Percentiles rank a stretch among this genome's conserved stretches.
Conservation (phyloP, 2,329 filamentous ascomycete genomes). For the Monosporascus sp. region DNA sequence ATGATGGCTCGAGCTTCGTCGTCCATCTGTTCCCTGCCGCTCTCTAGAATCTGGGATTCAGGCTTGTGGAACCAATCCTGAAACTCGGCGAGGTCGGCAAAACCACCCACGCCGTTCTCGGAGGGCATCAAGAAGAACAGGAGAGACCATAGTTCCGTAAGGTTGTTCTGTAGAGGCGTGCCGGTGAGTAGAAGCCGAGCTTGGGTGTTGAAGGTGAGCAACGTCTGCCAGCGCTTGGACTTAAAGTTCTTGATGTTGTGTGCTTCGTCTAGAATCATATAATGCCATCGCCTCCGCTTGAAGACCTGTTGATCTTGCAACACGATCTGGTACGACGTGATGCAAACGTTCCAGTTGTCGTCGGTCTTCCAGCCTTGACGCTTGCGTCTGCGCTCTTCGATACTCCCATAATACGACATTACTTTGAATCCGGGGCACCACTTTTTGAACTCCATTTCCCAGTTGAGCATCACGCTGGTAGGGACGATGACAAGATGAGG, state of each 20-base stretch:
- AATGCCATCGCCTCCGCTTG: slow-evolving; percentile 90
- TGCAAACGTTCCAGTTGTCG: slow-evolving; percentile 92
- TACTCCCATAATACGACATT: slow-evolving; percentile 89
- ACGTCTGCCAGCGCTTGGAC: slow-evolving; percentile 91
- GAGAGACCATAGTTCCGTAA: slow-evolving; percentile 94
- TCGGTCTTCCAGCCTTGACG: slow-evolving; percentile 90
- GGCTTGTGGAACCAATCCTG: slow-evolving; percentile 94
- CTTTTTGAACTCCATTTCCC: slow-evolving; percentile 99
- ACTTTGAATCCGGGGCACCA: slow-evolving; percentile 98
- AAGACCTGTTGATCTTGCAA: slow-evolving; percentile 92
- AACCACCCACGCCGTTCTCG: slow-evolving; percentile 79
- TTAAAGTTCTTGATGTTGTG: slow-evolving; percentile 99
- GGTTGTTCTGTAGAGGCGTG: slow-evolving; percentile 92
- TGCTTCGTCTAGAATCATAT: slow-evolving; percentile 95
- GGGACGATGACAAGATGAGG: slow-evolving; percentile 94
- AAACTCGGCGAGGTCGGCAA: slow-evolving; percentile 92
- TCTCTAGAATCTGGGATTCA: slow-evolving; percentile 92
- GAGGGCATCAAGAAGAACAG: slow-evolving; percentile 96
- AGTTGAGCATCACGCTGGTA: slow-evolving; percentile 97
- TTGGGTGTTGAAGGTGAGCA: slow-evolving; percentile 88
- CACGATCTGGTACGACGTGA: slow-evolving; percentile 96
- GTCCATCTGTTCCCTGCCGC: slow-evolving; percentile 88
- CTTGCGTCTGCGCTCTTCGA: slow-evolving; percentile 87
- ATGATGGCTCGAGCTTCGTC: slow-evolving; percentile 91
- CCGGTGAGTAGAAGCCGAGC: slow-evolving; percentile 85